These are phyloP conservation scores for Pseudozyma sp. DNA, from an alignment of 1,284 basidiomycete species.

Conservation along the genomic window DNA sequence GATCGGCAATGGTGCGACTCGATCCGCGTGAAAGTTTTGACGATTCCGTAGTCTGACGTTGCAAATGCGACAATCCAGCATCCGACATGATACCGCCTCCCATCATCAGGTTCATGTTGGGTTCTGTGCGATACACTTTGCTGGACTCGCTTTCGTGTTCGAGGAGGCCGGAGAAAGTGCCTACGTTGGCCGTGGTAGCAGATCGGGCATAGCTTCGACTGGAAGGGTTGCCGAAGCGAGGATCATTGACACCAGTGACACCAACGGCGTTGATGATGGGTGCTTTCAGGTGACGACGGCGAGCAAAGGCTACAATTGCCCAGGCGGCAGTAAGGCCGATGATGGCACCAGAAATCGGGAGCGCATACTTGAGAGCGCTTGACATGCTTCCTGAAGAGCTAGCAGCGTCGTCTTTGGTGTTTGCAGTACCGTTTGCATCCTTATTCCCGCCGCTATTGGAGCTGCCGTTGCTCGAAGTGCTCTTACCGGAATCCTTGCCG, in stretches of 20 bases:
- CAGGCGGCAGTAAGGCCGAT: constrained; percentile 29
- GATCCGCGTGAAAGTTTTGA: constrained; percentile 28
- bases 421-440: neutral
- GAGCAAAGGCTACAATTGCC: constrained; percentile 26
- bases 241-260: constrained; percentile 35
- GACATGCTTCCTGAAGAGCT: constrained; percentile 5
- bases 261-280: constrained; percentile 31
- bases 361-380: constrained; percentile 35
- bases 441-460: neutral
- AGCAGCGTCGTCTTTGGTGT: constrained; percentile 11
- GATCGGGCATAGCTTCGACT: constrained; percentile 2
- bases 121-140: constrained; percentile 34
- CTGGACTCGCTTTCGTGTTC: constrained; percentile 20
- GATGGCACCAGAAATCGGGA: constrained; percentile 43
- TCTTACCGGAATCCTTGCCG: constrained; percentile 11
- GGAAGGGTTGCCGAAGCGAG: constrained; percentile 21
- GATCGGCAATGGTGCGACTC: constrained; percentile 19
- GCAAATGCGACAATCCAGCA: constrained; percentile 33
- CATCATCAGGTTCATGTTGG: constrained; percentile 44
- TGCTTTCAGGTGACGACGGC: constrained; percentile 18
- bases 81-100: constrained; percentile 44
- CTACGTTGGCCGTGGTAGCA: neutral
- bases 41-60: constrained; percentile 30
- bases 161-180: constrained; percentile 4
- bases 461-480: constrained; percentile 8